A percentile compares a stretch with the other conserved stretches of the same genome.
Conservation (phyloP, 2,329 filamentous ascomycete genomes). For the Aspergillus texensis region DNA sequence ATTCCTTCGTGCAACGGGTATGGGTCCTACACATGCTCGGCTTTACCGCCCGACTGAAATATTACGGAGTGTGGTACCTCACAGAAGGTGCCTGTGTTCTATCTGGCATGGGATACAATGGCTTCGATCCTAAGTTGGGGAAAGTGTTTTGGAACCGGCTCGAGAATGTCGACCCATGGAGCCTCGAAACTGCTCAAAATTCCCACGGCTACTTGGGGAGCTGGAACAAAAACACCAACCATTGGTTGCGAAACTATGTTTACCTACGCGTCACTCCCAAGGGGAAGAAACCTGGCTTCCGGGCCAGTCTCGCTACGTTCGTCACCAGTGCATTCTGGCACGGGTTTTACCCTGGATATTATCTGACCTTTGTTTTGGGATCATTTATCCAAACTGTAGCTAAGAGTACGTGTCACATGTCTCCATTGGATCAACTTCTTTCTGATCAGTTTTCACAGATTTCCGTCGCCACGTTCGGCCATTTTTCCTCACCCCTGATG, state of each 20-base stretch:
- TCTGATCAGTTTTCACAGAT: slow-evolving; percentile 57
- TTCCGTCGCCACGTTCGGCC: slow-evolving; percentile 86
- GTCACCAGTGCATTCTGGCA: slow-evolving; percentile 96
- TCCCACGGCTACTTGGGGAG: slow-evolving; percentile 85
- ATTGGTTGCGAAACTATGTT: slow-evolving; percentile 94
- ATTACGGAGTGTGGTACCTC: slow-evolving; percentile 93
- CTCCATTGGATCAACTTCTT: slow-evolving; percentile 11
- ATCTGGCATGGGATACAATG: slow-evolving; percentile 90
- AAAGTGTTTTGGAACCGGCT: slow-evolving; percentile 88
- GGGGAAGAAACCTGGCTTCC: slow-evolving; percentile 94
- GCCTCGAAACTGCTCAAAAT: slow-evolving; percentile 89
- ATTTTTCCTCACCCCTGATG: slow-evolving; percentile 83
- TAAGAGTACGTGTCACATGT: slow-evolving; percentile 71
- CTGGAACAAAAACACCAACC: slow-evolving; percentile 99
- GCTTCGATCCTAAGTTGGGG: slow-evolving; percentile 80
- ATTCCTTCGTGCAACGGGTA: slow-evolving; percentile 71
- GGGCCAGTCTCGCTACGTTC: slow-evolving; percentile 92
- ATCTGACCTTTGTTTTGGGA: slow-evolving; percentile 84
- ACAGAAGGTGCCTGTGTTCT: slow-evolving; percentile 95
- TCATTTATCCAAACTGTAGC: slow-evolving; percentile 90
- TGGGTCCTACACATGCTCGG: slow-evolving; percentile 83
- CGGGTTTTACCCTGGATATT: slow-evolving; percentile 96
- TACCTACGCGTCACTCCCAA: slow-evolving; percentile 93
- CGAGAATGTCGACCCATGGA: slow-evolving; percentile 84
- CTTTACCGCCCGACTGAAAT: slow-evolving; percentile 82